These are phyloP conservation scores for Thraustotheca clavata DNA, from an alignment of 352 stramenopile genomes.

Conservation along the genomic window DNA sequence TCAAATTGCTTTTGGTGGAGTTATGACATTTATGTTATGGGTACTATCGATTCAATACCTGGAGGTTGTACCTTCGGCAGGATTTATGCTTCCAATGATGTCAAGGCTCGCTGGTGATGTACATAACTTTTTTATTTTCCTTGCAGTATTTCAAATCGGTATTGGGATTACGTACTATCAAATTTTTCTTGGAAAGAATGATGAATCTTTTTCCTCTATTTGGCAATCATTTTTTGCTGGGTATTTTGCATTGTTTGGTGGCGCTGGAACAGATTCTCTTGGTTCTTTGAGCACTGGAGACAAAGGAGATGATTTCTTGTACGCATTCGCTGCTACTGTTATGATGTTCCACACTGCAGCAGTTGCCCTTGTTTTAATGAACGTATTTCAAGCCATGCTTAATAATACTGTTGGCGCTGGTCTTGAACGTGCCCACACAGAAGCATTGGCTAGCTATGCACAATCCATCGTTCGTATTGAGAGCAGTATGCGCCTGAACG, in stretches of 20 bases:
- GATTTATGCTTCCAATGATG: constrained; percentile 17
- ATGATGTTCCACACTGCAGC: constrained; percentile 21
- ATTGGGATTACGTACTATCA: constrained; percentile 16
- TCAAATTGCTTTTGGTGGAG: neutral
- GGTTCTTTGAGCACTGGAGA: neutral
- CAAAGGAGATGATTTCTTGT: constrained; percentile 1
- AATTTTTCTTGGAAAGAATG: neutral
- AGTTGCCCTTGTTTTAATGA: constrained; percentile 10
- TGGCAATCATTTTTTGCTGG: constrained; percentile 12
- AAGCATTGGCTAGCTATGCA: constrained; percentile 13
- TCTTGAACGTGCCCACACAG: constrained; percentile 15
- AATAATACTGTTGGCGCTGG: constrained; percentile 16
- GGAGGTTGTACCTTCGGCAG: constrained; percentile 14
- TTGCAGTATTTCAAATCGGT: constrained; percentile 6
- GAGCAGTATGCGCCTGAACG: constrained; percentile 2
- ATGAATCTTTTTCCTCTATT: constrained; percentile 2
- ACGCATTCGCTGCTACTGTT: neutral
- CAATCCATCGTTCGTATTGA: constrained; percentile 15
- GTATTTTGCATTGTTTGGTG: constrained; percentile 17
- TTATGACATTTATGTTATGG: constrained; percentile 14
- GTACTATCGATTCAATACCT: constrained; percentile 15
- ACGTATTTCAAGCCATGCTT: constrained; percentile 17
- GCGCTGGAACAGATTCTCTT: constrained; percentile 1
- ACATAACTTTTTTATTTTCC: constrained; percentile 19
- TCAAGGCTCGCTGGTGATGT: constrained; percentile 2